These are phyloP conservation scores for Orbilia quercus DNA, from an alignment of 2,329 filamentous ascomycete genomes.

Conservation along the genomic window DNA sequence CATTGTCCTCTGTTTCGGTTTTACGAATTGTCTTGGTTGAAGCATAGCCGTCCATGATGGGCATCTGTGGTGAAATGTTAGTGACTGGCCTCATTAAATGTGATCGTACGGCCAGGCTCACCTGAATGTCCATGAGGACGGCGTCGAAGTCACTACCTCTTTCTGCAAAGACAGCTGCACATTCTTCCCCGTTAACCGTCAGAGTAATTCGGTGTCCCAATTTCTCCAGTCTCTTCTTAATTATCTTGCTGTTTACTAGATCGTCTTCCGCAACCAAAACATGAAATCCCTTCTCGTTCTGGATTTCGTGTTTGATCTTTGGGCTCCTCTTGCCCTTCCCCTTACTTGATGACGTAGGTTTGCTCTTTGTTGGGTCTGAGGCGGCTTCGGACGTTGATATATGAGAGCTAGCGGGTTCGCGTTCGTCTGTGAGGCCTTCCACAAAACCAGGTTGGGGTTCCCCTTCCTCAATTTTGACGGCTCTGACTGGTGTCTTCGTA, in stretches of 20 bases:
- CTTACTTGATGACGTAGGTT: slow-evolving; percentile 20
- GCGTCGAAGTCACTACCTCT: slow-evolving; percentile 75
- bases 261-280: slow-evolving; percentile 89
- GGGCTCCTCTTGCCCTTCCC: slow-evolving; percentile 21
- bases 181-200: slow-evolving; percentile 86
- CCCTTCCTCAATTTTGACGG: slow-evolving; percentile 37
- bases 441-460: slow-evolving; percentile 15
- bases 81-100: slow-evolving; percentile 35
- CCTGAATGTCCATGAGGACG: slow-evolving; percentile 93
- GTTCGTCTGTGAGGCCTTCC: slow-evolving; percentile 1
- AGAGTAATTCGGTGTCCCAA: slow-evolving; percentile 77
- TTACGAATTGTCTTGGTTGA: slow-evolving; percentile 86
- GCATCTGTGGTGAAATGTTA: slow-evolving; percentile 73
- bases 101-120: slow-evolving; percentile 65
- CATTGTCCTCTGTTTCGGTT: slow-evolving; percentile 71
- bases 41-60: slow-evolving; percentile 84
- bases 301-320: background rate
- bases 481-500: slow-evolving; percentile 46
- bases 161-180: slow-evolving; percentile 76
- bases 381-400: background rate
- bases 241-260: slow-evolving; percentile 83
- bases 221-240: slow-evolving; percentile 82
- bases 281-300: slow-evolving; percentile 67
- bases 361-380: background rate
- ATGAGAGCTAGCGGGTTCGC: background rate